Evolutionary conservation across 768 basidiomycete species (phyloP).

Genomic region (Termitomyces sp.): DNA sequence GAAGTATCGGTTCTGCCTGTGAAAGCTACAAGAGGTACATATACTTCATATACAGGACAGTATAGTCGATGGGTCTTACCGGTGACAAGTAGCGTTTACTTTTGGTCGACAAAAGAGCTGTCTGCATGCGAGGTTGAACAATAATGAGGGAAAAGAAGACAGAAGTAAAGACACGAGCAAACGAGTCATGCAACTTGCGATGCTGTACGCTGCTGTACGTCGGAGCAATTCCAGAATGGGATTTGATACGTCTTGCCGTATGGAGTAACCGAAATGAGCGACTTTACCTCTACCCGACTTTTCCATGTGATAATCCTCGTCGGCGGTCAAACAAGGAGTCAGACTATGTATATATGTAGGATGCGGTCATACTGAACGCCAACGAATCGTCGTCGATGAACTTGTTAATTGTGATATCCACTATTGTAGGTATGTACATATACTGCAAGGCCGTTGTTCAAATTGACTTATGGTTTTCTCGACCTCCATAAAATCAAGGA

Average conservation of each 20-base stretch:
- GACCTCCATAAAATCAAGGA: not conserved
- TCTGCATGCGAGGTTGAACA: not conserved
- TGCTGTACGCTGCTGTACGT: no score
- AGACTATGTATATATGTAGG: no score
- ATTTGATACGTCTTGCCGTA: not conserved
- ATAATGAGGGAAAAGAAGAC: not conserved
- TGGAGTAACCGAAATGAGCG: not conserved
- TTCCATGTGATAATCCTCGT: not conserved
- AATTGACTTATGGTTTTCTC: not conserved
- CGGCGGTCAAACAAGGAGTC: not conserved
- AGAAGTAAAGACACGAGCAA: not conserved
- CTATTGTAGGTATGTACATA: no score
- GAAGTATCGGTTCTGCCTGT: not conserved
- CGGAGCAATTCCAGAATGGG: not conserved
- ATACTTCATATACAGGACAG: not conserved
- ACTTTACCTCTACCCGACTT: not conserved
- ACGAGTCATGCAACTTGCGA: not conserved
- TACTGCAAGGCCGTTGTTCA: not conserved
- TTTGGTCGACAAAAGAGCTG: not conserved
- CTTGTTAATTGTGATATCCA: no score
- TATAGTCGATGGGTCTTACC: not conserved
- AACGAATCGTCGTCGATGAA: not conserved
- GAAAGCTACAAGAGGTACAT: not conserved
- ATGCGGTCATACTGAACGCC: not conserved
- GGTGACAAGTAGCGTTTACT: not conserved